A percentile compares a stretch with the other conserved stretches of the same genome.
Evolutionary conservation across 306 rosid species (phyloP).

Genomic region (Begonia fuchsioides): DNA sequence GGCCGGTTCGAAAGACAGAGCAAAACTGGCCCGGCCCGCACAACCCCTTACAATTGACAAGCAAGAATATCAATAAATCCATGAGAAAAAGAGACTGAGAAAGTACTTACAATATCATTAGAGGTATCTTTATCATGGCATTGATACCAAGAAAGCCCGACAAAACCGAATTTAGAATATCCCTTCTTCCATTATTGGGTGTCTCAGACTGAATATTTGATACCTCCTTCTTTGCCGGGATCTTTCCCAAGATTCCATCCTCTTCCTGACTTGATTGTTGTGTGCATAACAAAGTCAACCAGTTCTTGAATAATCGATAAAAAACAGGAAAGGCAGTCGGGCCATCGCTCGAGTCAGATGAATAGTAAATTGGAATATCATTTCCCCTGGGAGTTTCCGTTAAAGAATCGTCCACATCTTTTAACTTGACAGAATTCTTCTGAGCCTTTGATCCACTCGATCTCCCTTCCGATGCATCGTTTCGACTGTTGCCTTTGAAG

Average conservation of each 20-base stretch:
- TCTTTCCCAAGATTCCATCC: constrained; percentile 30
- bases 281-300: constrained; percentile 52
- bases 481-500: constrained; percentile 61
- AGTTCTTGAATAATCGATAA: constrained; percentile 48
- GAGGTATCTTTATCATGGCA: constrained; percentile 55
- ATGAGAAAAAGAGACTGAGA: constrained; percentile 1
- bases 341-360: constrained; percentile 43
- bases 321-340: constrained; percentile 43
- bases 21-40: too few relatives aligned
- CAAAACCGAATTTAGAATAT: constrained; percentile 32
- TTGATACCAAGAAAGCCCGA: constrained; percentile 40
- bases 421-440: constrained; percentile 48
- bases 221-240: constrained; percentile 19
- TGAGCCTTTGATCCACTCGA: constrained; percentile 42
- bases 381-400: constrained; percentile 39
- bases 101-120: constrained; percentile 67
- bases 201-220: constrained; percentile 26
- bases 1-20: too few relatives aligned
- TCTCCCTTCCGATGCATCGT: constrained; percentile 36
- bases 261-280: constrained; percentile 37
- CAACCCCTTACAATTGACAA: too few relatives aligned
- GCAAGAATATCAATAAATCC: not conserved
- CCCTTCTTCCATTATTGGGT: constrained; percentile 21
- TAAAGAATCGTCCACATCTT: constrained; percentile 35
- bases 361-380: constrained; percentile 39